Conservation (phyloP, 176 grass and related monocot genomes). For the Tillandsia leiboldiana region DNA sequence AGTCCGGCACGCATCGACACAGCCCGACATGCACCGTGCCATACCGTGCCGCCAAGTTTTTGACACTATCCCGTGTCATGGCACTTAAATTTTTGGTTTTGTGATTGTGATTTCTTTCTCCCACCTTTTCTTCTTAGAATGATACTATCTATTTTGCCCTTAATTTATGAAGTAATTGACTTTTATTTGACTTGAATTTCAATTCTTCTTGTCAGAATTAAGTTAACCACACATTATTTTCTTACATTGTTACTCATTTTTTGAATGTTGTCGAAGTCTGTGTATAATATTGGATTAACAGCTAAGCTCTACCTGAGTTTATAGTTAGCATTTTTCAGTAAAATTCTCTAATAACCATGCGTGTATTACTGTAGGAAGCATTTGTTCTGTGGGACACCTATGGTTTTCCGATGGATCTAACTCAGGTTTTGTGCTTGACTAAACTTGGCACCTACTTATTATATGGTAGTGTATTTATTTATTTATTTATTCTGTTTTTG, state of each 20-base stretch:
- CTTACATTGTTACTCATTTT: neutral
- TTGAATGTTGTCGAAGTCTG: neutral
- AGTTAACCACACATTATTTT: too few species aligned
- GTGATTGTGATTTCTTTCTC: too few species aligned
- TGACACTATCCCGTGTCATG: too few species aligned
- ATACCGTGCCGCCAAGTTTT: too few species aligned
- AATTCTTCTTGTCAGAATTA: too few species aligned
- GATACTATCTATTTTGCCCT: neutral
- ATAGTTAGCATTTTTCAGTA: neutral
- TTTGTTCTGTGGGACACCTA: slow-evolving; percentile 96
- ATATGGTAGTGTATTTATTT: neutral
- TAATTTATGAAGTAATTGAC: neutral
- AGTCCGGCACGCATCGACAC: too few species aligned
- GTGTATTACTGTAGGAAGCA: slow-evolving; percentile 48
- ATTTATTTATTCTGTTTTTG: slow-evolving; percentile 11
- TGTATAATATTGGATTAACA: neutral
- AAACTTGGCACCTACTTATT: too few species aligned
- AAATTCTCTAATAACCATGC: neutral
- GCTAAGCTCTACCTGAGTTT: neutral
- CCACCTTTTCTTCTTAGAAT: neutral
- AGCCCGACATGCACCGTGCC: too few species aligned
- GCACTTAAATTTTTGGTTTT: too few species aligned
- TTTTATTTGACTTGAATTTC: too few species aligned
- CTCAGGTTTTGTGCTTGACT: slow-evolving; percentile 48
- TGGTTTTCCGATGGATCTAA: slow-evolving; percentile 94